Evolutionary conservation across 768 basidiomycete species (phyloP).

Genomic region (Xerocomellus intermedius): DNA sequence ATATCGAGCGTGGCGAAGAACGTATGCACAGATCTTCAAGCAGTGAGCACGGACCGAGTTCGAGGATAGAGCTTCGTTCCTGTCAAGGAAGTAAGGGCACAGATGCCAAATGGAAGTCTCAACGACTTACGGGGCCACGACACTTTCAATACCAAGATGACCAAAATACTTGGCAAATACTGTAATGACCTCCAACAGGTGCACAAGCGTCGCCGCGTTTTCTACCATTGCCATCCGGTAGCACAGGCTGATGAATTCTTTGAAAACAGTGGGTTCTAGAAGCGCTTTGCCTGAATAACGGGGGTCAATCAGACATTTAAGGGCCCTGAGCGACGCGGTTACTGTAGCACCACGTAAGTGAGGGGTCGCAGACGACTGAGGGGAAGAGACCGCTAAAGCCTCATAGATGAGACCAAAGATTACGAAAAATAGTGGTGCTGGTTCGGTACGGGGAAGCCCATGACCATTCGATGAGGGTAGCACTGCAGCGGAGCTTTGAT

Average conservation of each 20-base stretch:
- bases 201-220: constrained; percentile 63
- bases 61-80: constrained; percentile 33
- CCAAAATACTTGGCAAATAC: constrained; percentile 48
- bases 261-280: constrained; percentile 78
- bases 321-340: constrained; percentile 66
- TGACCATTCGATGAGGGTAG: constrained; percentile 21
- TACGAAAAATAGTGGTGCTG: constrained; percentile 81
- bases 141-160: constrained; percentile 27
- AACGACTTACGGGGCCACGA: constrained; percentile 18
- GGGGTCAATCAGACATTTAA: constrained; percentile 77
- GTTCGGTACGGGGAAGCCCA: constrained; percentile 46
- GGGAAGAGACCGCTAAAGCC: constrained; percentile 65
- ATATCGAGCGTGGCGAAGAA: constrained; percentile 70
- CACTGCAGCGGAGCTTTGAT: constrained; percentile 35
- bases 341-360: constrained; percentile 46
- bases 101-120: not conserved
- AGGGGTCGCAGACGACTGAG: constrained; percentile 49
- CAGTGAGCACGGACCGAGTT: constrained; percentile 57
- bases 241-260: constrained; percentile 84
- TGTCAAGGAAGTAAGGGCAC: constrained; percentile 1
- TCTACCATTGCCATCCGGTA: constrained; percentile 92
- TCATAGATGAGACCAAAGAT: constrained; percentile 95
- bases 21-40: constrained; percentile 77
- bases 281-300: constrained; percentile 81
- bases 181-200: constrained; percentile 68